These are phyloP conservation scores for Spizellomyces punctatus DNA, from an alignment of 192 early-diverging fungal genomes.

Conservation along the genomic window DNA sequence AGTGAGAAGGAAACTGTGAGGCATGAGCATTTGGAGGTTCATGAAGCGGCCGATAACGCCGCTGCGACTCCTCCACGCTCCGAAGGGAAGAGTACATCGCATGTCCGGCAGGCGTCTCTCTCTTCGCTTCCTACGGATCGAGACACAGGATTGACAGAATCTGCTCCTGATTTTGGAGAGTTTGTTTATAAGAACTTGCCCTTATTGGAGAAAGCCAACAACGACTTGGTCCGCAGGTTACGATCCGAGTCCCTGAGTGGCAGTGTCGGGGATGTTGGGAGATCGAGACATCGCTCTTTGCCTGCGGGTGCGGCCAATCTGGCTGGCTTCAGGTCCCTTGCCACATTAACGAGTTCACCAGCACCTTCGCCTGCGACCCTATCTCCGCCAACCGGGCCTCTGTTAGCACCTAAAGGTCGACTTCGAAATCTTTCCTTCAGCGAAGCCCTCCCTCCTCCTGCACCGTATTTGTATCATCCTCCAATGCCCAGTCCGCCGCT, in stretches of 20 bases:
- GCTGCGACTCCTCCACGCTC: not conserved
- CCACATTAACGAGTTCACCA: not conserved
- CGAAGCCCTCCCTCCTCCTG: constrained; percentile 9
- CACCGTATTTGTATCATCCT: not conserved
- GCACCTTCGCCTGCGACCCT: not conserved
- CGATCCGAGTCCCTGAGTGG: constrained; percentile 57
- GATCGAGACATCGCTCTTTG: constrained; percentile 44
- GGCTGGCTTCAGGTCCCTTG: constrained; percentile 24
- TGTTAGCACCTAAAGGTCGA: not conserved
- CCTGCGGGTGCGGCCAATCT: constrained; percentile 39
- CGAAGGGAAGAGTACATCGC: not conserved
- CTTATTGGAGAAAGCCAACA: constrained; percentile 87
- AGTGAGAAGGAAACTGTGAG: not conserved
- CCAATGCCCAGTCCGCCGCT: constrained; percentile 16
- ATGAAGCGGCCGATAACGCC: not conserved
- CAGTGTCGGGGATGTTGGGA: constrained; percentile 24
- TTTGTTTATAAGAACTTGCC: constrained; percentile 92
- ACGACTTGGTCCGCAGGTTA: constrained; percentile 79
- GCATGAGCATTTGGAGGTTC: not conserved
- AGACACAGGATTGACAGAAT: not conserved
- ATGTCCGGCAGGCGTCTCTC: not conserved
- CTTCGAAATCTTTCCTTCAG: constrained; percentile 10
- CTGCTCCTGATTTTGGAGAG: constrained; percentile 75
- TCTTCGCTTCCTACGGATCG: not conserved
- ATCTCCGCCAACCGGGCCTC: not conserved